A percentile compares a stretch with the other conserved stretches of the same genome.
Evolutionary conservation across 371 early-diverging fungal genomes (phyloP).

Genomic region (Basidiobolus meristosporus): DNA sequence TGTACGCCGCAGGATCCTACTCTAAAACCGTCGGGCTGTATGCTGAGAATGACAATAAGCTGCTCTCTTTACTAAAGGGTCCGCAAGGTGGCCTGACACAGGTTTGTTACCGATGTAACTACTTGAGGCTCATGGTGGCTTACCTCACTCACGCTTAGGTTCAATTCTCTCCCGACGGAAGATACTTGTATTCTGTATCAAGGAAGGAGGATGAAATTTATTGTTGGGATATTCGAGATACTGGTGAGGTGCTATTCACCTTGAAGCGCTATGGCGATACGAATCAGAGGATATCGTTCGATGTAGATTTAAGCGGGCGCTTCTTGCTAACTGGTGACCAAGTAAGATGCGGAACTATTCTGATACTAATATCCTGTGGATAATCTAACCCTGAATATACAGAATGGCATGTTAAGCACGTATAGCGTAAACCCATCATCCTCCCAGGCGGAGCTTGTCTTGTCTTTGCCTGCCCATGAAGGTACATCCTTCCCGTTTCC

Average conservation of each 20-base stretch:
- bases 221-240: slow-evolving; percentile 54
- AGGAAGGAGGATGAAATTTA: slow-evolving; percentile 24
- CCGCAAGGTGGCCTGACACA: slow-evolving; percentile 11
- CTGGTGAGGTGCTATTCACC: slow-evolving; percentile 25
- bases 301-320: slow-evolving; percentile 31
- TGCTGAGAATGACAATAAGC: slow-evolving; percentile 24
- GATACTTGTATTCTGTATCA: slow-evolving; percentile 30
- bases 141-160: slow-evolving; percentile 7
- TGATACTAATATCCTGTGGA: slow-evolving; percentile 22
- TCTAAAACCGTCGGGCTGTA: slow-evolving; percentile 40
- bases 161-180: slow-evolving; percentile 38
- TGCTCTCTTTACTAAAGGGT: slow-evolving; percentile 23
- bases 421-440: neutral
- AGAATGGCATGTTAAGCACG: slow-evolving; percentile 3
- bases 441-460: neutral
- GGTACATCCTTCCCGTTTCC: neutral
- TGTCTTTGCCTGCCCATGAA: neutral
- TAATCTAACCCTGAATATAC: slow-evolving; percentile 5
- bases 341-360: slow-evolving; percentile 7
- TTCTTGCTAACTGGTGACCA: slow-evolving; percentile 31
- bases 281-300: slow-evolving; percentile 49
- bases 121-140: neutral
- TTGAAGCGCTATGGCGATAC: slow-evolving; percentile 26
- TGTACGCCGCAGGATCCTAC: slow-evolving; percentile 51
- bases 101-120: neutral